Evolutionary conservation across 306 rosid species (phyloP).

Genomic region (Chamaecrista fasciculata): DNA sequence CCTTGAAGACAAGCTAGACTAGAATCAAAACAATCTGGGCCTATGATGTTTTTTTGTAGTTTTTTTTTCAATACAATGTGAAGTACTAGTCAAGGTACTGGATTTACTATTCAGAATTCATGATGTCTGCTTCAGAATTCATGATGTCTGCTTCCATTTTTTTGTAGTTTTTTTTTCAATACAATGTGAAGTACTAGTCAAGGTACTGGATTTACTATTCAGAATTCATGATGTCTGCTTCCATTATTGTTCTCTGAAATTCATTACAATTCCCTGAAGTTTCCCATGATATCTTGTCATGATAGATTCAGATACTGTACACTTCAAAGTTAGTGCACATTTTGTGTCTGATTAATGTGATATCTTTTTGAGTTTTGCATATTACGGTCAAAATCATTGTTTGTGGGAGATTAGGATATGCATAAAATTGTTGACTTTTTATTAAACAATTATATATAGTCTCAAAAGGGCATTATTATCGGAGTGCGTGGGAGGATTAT

Average conservation of each 20-base stretch:
- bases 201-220: too few species aligned
- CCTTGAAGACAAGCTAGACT: background rate
- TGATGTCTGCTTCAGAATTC: too few species aligned
- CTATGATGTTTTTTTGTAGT: background rate
- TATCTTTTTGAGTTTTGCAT: background rate
- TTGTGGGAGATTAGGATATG: constrained; percentile 23
- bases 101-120: too few species aligned
- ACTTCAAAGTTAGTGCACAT: background rate
- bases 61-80: too few species aligned
- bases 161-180: too few species aligned
- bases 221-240: too few species aligned
- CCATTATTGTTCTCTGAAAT: background rate
- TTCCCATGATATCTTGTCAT: background rate
- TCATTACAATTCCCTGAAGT: constrained; percentile 13
- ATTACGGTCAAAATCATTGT: constrained; percentile 32
- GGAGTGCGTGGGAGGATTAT: constrained; percentile 9
- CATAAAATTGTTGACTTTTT: constrained; percentile 5
- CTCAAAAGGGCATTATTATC: background rate
- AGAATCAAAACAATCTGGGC: background rate
- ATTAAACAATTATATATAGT: background rate
- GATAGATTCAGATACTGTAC: background rate
- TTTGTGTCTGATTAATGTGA: constrained; percentile 1
- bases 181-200: too few species aligned
- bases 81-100: too few species aligned
- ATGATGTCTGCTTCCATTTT: too few species aligned